These are phyloP conservation scores for Ploettnerulaceae sp. DNA, from an alignment of 2,329 filamentous ascomycete species.

Conservation along the genomic window DNA sequence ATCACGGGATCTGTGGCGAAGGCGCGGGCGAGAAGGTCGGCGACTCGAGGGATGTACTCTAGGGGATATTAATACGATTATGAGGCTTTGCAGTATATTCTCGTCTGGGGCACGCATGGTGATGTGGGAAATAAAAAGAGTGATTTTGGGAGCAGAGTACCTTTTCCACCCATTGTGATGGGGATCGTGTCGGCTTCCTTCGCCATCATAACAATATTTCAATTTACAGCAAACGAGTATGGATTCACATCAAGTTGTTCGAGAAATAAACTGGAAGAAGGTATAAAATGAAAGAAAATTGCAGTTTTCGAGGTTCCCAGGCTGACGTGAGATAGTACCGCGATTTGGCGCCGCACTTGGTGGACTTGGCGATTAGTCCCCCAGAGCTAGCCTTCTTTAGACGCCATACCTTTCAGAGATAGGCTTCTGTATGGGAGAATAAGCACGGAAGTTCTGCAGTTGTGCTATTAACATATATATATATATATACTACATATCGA, in stretches of 20 bases:
- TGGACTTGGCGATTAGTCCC: too few relatives aligned
- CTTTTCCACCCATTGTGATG: conserved; percentile 3
- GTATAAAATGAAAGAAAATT: too few relatives aligned
- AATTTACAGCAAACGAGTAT: neutral
- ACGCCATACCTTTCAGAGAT: too few relatives aligned
- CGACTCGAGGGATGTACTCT: conserved; percentile 4
- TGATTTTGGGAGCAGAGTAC: neutral
- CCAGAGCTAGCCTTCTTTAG: too few relatives aligned
- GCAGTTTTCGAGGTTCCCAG: too few relatives aligned
- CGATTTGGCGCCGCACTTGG: too few relatives aligned
- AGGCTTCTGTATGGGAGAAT: too few relatives aligned
- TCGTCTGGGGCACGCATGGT: neutral
- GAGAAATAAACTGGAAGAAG: neutral
- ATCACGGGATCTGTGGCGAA: conserved; percentile 20
- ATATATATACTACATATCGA: too few relatives aligned
- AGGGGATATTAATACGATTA: neutral
- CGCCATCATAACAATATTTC: neutral
- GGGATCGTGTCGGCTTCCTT: neutral
- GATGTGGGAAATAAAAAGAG: neutral
- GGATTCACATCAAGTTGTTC: neutral
- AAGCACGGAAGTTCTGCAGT: too few relatives aligned
- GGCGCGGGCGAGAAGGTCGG: conserved; percentile 9
- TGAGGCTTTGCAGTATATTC: neutral
- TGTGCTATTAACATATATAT: too few relatives aligned
- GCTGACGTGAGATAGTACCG: too few relatives aligned